Evolutionary conservation across 2,329 filamentous ascomycete genomes (phyloP).

Genomic region (Alternaria sp.): DNA sequence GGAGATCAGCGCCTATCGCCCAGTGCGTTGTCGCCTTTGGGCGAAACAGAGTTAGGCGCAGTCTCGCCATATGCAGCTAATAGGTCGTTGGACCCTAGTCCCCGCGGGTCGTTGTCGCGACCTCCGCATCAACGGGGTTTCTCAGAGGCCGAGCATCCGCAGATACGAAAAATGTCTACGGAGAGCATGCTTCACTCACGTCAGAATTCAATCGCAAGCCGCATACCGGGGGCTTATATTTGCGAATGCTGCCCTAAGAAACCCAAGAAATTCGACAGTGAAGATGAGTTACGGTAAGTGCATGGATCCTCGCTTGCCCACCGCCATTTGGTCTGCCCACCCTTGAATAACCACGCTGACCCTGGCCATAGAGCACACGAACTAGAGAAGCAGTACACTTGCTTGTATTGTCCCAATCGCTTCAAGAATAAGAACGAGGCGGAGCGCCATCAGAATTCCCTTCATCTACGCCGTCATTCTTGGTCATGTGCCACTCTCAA

Average conservation of each 20-base stretch:
- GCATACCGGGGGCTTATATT: constrained; percentile 68
- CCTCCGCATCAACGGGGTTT: constrained; percentile 50
- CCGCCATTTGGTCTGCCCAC: constrained; percentile 27
- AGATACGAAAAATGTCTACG: constrained; percentile 56
- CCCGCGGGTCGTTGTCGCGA: constrained; percentile 48
- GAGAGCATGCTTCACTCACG: constrained; percentile 55
- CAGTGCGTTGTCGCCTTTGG: constrained; percentile 63
- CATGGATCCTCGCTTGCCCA: constrained; percentile 26
- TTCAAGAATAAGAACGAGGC: constrained; percentile 99
- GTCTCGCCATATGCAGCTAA: constrained; percentile 63
- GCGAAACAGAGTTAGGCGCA: constrained; percentile 60
- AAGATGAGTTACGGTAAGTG: constrained; percentile 81
- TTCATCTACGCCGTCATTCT: constrained; percentile 89
- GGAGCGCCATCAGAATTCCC: constrained; percentile 92
- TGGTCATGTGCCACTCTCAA: constrained; percentile 93
- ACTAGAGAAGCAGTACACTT: constrained; percentile 95
- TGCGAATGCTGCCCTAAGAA: constrained; percentile 98
- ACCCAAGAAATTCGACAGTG: constrained; percentile 89
- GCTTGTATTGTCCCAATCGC: constrained; percentile 87
- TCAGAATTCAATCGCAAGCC: constrained; percentile 55
- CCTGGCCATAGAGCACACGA: constrained; percentile 72
- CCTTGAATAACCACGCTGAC: constrained; percentile 26
- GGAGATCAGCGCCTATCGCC: constrained; percentile 68
- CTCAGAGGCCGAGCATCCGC: constrained; percentile 50
- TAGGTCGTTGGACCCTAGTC: constrained; percentile 52